phyloP scores from a whole-genome alignment of 2,329 filamentous ascomycete genomes.

The Colletotrichum sp. region DNA sequence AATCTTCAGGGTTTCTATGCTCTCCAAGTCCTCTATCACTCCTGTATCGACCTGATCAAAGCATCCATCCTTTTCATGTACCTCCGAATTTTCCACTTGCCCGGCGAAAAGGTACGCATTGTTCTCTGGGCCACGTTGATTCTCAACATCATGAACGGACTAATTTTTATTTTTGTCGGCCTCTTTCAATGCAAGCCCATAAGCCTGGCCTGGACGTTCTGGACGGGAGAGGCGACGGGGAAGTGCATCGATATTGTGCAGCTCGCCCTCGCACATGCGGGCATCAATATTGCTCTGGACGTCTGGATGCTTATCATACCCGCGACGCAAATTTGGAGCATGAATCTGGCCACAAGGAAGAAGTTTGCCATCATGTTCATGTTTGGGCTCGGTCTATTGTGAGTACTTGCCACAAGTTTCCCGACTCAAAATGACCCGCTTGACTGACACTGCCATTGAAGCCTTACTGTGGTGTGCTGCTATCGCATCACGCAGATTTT shows the following conservation, averaged over 20 bases:
- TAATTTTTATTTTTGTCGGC: background rate
- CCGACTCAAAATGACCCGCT: background rate
- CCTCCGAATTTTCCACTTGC: constrained; percentile 11
- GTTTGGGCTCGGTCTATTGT: constrained; percentile 13
- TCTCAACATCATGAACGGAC: background rate
- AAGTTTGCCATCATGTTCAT: constrained; percentile 4
- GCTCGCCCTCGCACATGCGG: background rate
- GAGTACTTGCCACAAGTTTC: background rate
- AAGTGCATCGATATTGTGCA: background rate
- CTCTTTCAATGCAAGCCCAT: constrained; percentile 5
- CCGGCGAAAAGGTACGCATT: constrained; percentile 7
- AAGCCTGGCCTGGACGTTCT: background rate
- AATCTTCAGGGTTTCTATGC: background rate
- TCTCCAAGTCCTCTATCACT: background rate
- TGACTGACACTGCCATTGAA: background rate
- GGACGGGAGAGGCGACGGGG: background rate
- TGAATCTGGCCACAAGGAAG: constrained; percentile 3
- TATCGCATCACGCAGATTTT: background rate
- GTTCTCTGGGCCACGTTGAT: background rate
- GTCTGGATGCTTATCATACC: constrained; percentile 10
- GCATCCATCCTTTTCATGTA: constrained; percentile 16
- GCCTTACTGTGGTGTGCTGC: background rate
- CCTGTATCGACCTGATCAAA: constrained; percentile 11
- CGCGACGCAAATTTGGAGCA: background rate
- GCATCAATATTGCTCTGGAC: constrained; percentile 6